phyloP scores from a whole-genome alignment of 2,329 filamentous ascomycete genomes.

The Decorospora gaudefroyi region DNA sequence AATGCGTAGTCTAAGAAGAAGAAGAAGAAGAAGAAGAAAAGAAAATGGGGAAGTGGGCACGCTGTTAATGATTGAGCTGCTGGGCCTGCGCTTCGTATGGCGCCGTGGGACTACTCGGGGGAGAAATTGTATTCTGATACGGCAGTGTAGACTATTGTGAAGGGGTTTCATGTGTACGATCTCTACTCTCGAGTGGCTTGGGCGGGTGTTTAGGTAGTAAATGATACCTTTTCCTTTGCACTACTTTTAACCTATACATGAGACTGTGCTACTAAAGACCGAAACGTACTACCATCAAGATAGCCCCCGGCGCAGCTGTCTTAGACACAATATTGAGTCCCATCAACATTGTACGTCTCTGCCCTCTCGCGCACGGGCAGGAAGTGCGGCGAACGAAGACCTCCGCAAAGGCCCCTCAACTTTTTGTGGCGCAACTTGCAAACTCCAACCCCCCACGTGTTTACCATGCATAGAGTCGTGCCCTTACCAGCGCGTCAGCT shows the following conservation, averaged over 20 bases:
- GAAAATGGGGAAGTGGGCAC: not conserved
- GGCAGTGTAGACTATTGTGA: conserved; percentile 29
- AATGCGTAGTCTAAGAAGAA: not conserved
- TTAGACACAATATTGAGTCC: not conserved
- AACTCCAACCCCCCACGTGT: conserved; percentile 8
- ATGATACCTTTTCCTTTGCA: conserved; percentile 22
- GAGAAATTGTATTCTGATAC: conserved; percentile 5
- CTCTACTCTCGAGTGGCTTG: conserved; percentile 32
- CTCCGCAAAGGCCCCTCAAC: conserved; percentile 16
- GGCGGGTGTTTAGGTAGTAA: conserved; percentile 12
- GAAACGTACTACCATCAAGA: too few species aligned
- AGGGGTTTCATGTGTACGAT: conserved; percentile 32
- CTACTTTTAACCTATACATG: not conserved
- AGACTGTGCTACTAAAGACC: too few species aligned
- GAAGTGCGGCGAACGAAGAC: conserved; percentile 23
- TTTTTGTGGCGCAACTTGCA: conserved; percentile 14
- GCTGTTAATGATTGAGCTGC: not conserved
- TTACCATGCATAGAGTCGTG: conserved; percentile 32
- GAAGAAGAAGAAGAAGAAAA: not conserved
- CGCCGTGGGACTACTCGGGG: conserved; percentile 12
- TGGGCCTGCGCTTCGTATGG: conserved; percentile 4
- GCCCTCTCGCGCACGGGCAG: conserved; percentile 10
- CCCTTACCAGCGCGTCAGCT: conserved; percentile 47
- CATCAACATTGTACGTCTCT: too few species aligned
- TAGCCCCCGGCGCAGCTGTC: too few species aligned